A percentile compares a stretch with the other conserved stretches of the same genome.
Evolutionary conservation across 2,329 filamentous ascomycete species (phyloP).

Genomic region (Colletotrichum sp.): DNA sequence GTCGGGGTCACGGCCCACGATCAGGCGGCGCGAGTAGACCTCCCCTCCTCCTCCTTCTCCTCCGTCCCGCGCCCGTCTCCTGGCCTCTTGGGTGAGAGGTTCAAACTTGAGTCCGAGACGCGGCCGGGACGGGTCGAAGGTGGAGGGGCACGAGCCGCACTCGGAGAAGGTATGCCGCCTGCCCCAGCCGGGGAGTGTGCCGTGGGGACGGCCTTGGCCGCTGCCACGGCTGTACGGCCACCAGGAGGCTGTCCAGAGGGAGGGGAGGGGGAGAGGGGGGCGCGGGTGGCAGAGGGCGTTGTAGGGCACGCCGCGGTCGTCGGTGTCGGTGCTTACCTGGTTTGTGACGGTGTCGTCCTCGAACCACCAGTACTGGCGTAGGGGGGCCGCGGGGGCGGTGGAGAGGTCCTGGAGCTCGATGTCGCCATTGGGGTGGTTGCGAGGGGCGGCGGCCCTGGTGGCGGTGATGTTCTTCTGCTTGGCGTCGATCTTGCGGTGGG

Average conservation of each 20-base stretch:
- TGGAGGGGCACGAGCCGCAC: not conserved
- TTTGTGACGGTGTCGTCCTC: not conserved
- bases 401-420: constrained; percentile 16
- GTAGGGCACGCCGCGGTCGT: not conserved
- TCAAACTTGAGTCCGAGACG: not conserved
- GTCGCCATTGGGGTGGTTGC: not conserved
- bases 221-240: not conserved
- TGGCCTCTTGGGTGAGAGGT: not conserved
- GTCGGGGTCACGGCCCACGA: not conserved
- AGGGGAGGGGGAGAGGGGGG: not conserved
- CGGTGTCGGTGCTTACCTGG: constrained; percentile 2
- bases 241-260: not conserved
- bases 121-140: not conserved
- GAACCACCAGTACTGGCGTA: constrained; percentile 11
- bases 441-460: not conserved
- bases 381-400: not conserved
- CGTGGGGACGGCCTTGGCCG: not conserved
- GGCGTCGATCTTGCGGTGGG: not conserved
- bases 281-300: not conserved
- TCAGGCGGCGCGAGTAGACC: not conserved
- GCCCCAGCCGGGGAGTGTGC: not conserved
- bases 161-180: not conserved
- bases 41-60: not conserved
- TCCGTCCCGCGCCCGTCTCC: not conserved
- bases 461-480: not conserved